Percentiles rank a stretch among this genome's conserved stretches.
Evolutionary conservation across 108 stramenopile species (phyloP).

Genomic region (Discostella stelligeroides): DNA sequence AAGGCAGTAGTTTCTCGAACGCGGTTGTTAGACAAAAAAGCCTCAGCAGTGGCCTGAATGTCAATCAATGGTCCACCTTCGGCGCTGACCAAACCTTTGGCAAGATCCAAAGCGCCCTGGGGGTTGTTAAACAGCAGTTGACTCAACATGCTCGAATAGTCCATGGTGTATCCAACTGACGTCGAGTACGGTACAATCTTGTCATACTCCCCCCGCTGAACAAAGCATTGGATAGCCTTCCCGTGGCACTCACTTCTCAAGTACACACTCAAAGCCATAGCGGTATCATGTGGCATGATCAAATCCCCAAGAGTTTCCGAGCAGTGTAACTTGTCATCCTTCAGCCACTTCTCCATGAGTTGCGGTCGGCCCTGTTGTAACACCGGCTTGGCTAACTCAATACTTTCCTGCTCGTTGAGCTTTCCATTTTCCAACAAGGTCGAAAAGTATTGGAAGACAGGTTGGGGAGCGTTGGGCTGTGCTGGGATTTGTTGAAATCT

Average conservation of each 20-base stretch:
- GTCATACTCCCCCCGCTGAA: conserved; percentile 97
- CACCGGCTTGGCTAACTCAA: conserved; percentile 97
- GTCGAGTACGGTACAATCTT: conserved; percentile 98
- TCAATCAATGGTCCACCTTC: conserved; percentile 95
- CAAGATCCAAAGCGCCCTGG: conserved; percentile 96
- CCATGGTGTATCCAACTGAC: conserved; percentile 94
- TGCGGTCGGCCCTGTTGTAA: conserved; percentile 94
- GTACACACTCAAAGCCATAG: conserved; percentile 98
- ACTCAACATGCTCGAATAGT: conserved; percentile 96
- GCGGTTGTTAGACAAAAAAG: conserved; percentile 95
- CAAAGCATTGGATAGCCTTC: conserved; percentile 99
- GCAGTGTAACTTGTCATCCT: conserved; percentile 94
- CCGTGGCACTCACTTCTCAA: conserved; percentile 94
- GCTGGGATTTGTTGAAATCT: conserved; percentile 97
- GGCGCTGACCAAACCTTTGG: conserved; percentile 93
- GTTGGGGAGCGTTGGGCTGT: conserved; percentile 95
- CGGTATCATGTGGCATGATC: conserved; percentile 91
- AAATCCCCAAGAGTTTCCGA: conserved; percentile 97
- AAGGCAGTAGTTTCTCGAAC: conserved; percentile 98
- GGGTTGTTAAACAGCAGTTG: conserved; percentile 98
- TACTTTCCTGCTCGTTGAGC: conserved; percentile 96
- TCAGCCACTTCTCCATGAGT: conserved; percentile 99
- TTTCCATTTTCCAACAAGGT: conserved; percentile 93
- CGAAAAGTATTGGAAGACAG: conserved; percentile 98
- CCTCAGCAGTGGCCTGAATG: conserved; percentile 96